Evolutionary conservation across 176 grass and related monocot genomes (phyloP), one percentile per base, ranked within the genome.

Genomic region (Poa annua): DNA sequence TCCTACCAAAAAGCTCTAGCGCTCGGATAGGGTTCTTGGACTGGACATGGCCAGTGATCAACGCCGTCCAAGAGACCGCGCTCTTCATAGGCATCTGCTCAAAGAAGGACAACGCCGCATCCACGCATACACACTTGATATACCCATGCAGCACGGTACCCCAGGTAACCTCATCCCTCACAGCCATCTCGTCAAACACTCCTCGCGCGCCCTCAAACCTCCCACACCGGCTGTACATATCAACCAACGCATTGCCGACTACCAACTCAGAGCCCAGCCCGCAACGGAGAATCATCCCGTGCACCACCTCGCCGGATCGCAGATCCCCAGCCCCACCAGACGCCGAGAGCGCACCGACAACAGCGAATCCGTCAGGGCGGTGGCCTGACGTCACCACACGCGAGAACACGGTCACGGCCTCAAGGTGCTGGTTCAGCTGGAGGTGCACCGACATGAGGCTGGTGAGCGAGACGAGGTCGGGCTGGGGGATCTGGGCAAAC

Each of bases 31-130:
- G 92, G 8, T 64, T 57, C 56, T 75, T 94, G 38, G 24, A 71
- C 15, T 91, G 92, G 15, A 94, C 86, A 71, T 91, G 83, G 47
- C 92, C 88, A 24, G 88, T 94, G 76, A 94, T 75, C 45, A 91
- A 60, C 8, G 85, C 57, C 4, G 88, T 94, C 92, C 92, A 94
- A 32, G 88, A 86, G 44, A 86, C 71, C 6, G 49, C 14, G 3
- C 78, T 88, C 72, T 64, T 91, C 15, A 66, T 11, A 15, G 76
- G 86, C 77, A 94, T 88, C 36, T 25, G 48, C 29, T 88, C 77
- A 49, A 94, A 94, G 76, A 94, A 94, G 7, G 36, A 60, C 24
- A 87, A 22, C 0, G 88, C 88, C 3, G 56, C 62, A 66, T 88
- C 88, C 44, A 86, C 6, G 16, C 86, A 71, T 0, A 75, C 39